These are phyloP conservation scores for Pichia sp. DNA, from an alignment of 1,139 yeast species.

Conservation along the genomic window DNA sequence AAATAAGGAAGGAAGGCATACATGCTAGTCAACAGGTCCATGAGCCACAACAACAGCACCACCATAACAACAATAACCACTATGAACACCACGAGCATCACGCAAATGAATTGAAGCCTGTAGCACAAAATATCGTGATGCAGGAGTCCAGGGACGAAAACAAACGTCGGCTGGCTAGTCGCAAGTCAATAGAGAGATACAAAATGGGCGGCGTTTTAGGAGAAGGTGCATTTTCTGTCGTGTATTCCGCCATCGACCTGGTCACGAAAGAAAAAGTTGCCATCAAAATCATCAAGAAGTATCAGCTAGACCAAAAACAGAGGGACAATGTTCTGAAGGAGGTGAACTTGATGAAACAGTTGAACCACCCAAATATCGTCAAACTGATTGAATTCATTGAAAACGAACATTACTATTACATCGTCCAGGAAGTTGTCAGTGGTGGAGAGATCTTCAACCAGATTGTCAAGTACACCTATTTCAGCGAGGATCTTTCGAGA, in stretches of 20 bases:
- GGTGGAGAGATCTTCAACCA: conserved; percentile 69
- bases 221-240: conserved; percentile 90
- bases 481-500: conserved; percentile 77
- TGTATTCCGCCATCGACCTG: conserved; percentile 64
- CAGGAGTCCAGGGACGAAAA: conserved; percentile 47
- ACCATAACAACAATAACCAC: not conserved
- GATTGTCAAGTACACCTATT: conserved; percentile 85
- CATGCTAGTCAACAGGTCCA: not conserved
- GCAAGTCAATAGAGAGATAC: conserved; percentile 49
- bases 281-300: conserved; percentile 76
- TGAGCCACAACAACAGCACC: not conserved
- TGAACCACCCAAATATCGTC: conserved; percentile 70
- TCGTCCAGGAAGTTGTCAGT: conserved; percentile 76
- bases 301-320: conserved; percentile 53
- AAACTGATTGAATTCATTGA: conserved; percentile 66
- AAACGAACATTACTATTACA: conserved; percentile 62
- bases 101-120: conserved; percentile 43
- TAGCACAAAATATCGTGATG: conserved; percentile 59
- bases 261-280: conserved; percentile 58
- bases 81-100: conserved; percentile 24
- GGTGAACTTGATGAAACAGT: conserved; percentile 74
- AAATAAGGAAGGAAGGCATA: not conserved
- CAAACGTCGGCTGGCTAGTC: conserved; percentile 39
- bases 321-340: conserved; percentile 69
- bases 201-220: conserved; percentile 51